A percentile compares a stretch with the other conserved stretches of the same genome.
phyloP scores from a whole-genome alignment of 768 basidiomycete genomes.

The Lactifluus volemus region DNA sequence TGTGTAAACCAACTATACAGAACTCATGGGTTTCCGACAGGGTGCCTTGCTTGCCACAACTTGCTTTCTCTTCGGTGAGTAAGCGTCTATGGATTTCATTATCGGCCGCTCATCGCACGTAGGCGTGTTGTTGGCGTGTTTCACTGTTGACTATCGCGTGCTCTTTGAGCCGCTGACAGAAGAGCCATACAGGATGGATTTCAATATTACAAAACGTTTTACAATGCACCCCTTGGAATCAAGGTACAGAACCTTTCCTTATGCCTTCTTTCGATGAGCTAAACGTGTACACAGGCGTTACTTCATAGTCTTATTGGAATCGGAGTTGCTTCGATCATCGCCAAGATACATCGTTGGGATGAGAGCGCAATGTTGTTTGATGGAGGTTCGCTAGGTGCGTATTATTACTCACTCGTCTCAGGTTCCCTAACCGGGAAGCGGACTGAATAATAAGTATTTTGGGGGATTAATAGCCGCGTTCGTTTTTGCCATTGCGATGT shows the following conservation, averaged over 20 bases:
- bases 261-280: neutral
- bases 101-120: slow-evolving; percentile 7
- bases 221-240: slow-evolving; percentile 86
- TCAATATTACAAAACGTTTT: slow-evolving; percentile 89
- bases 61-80: slow-evolving; percentile 82
- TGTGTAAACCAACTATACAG: too few relatives aligned
- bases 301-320: slow-evolving; percentile 80
- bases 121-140: slow-evolving; percentile 80
- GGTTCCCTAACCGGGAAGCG: neutral
- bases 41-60: slow-evolving; percentile 82
- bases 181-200: slow-evolving; percentile 65
- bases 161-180: slow-evolving; percentile 63
- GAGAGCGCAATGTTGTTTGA: slow-evolving; percentile 96
- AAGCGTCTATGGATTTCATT: neutral
- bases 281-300: slow-evolving; percentile 47
- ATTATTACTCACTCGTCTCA: neutral
- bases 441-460: neutral
- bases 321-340: slow-evolving; percentile 63
- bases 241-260: slow-evolving; percentile 47
- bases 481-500: slow-evolving; percentile 69
- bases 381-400: slow-evolving; percentile 75
- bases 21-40: slow-evolving; percentile 81
- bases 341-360: slow-evolving; percentile 80
- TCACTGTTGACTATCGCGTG: slow-evolving; percentile 81
- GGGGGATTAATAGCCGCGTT: slow-evolving; percentile 46